These are phyloP conservation scores for Rhodosporidiobolus odoratus DNA, from an alignment of 768 basidiomycete genomes.

Conservation along the genomic window DNA sequence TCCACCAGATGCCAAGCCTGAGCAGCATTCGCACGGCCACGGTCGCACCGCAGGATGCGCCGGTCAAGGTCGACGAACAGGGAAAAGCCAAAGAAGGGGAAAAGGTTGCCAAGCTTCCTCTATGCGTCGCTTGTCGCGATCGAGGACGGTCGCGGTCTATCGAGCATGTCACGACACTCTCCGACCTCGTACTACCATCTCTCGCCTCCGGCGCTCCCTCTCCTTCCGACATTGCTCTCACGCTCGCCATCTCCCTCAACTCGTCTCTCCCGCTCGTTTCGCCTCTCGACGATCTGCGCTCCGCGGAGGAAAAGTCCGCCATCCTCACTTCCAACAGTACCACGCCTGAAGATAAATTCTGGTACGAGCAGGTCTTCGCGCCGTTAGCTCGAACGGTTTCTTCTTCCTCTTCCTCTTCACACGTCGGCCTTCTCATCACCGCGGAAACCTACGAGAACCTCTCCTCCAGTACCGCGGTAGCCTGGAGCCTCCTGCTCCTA, in stretches of 20 bases:
- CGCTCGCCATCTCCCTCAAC: conserved; percentile 14
- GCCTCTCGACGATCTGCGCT: neutral
- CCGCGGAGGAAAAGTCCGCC: neutral
- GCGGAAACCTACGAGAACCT: neutral
- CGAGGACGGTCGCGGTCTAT: neutral
- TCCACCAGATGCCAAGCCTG: conserved; percentile 8
- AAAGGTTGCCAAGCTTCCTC: conserved; percentile 4
- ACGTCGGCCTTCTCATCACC: neutral
- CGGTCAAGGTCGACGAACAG: neutral
- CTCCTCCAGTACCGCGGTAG: neutral
- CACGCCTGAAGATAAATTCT: neutral
- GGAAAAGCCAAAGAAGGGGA: neutral
- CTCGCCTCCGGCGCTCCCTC: neutral
- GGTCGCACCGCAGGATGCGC: conserved; percentile 2
- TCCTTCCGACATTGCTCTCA: neutral
- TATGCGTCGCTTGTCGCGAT: neutral
- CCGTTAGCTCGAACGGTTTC: neutral
- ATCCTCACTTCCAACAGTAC: neutral
- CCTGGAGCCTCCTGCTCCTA: neutral
- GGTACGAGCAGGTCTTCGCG: neutral
- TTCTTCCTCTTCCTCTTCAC: neutral
- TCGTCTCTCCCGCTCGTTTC: conserved; percentile 11
- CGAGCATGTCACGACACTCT: neutral
- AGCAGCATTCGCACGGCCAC: conserved; percentile 1
- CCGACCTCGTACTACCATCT: neutral